Percentiles rank a stretch among this genome's conserved stretches.
phyloP scores from a whole-genome alignment of 768 basidiomycete genomes.

The Auricularia cornea region DNA sequence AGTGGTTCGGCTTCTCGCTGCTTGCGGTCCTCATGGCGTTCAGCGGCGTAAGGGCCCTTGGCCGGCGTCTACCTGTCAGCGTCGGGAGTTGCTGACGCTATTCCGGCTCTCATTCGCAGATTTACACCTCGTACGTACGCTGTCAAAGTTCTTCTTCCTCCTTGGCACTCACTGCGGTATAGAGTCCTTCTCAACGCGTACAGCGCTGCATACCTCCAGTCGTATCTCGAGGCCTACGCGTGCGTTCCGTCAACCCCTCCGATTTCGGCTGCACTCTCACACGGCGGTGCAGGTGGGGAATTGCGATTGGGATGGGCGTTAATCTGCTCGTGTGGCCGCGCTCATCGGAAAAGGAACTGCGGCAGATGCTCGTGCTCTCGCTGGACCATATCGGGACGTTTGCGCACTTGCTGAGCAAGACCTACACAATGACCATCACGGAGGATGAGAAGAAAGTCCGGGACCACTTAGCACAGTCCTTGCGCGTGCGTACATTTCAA shows the following conservation, averaged over 20 bases:
- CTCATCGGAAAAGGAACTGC: constrained; percentile 19
- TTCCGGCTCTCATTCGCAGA: constrained; percentile 1
- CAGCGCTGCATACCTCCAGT: constrained; percentile 15
- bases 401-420: constrained; percentile 8
- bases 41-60: constrained; percentile 9
- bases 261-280: not conserved
- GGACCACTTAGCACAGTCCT: constrained; percentile 17
- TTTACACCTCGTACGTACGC: constrained; percentile 14
- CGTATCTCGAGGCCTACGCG: constrained; percentile 19
- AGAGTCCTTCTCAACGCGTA: constrained; percentile 8
- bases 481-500: constrained; percentile 11
- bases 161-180: not conserved
- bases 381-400: constrained; percentile 19
- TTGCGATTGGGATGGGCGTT: constrained; percentile 19
- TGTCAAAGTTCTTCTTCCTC: not conserved
- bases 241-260: not conserved
- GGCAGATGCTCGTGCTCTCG: constrained; percentile 17
- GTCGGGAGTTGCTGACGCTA: not conserved
- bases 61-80: not conserved
- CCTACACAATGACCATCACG: constrained; percentile 18
- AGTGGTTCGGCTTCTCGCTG: constrained; percentile 20
- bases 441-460: constrained; percentile 19
- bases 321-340: constrained; percentile 20
- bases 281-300: constrained; percentile 15
- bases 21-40: constrained; percentile 21